Conservation (phyloP, 164 flowering plant species). For the Magnolia officinalis region DNA sequence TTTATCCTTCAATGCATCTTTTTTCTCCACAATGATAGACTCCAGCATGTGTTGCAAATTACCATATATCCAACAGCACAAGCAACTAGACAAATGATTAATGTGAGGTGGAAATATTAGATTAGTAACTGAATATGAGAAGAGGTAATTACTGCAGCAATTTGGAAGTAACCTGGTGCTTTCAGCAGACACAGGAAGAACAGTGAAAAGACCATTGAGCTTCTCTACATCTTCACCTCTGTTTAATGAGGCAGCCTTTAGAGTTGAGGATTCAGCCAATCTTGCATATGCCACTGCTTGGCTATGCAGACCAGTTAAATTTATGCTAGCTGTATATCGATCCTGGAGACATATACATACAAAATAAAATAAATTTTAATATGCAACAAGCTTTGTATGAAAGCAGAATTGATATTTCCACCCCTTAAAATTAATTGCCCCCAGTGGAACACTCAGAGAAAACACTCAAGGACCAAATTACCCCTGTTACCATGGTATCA, state of each 20-base stretch:
- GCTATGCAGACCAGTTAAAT: slow-evolving; percentile 43
- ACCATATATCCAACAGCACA: background rate
- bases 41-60: background rate
- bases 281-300: slow-evolving; percentile 65
- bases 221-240: slow-evolving; percentile 22
- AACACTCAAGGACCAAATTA: too few species aligned
- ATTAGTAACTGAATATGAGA: background rate
- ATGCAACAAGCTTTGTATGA: background rate
- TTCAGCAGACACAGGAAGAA: slow-evolving; percentile 90
- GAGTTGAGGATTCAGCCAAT: slow-evolving; percentile 53
- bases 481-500: too few species aligned
- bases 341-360: slow-evolving; percentile 29
- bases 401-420: too few species aligned
- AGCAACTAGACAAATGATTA: background rate
- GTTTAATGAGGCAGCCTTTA: slow-evolving; percentile 21
- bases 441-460: too few species aligned
- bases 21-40: background rate
- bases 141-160: slow-evolving; percentile 38
- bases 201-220: slow-evolving; percentile 37
- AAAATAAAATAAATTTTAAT: slow-evolving; percentile 1
- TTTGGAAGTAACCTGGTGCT: slow-evolving; percentile 62
- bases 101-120: background rate
- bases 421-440: too few species aligned
- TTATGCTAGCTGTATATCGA: slow-evolving; percentile 12
- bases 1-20: background rate